These are phyloP conservation scores for Pleurotus citrinopileatus DNA, from an alignment of 768 basidiomycete species.

Conservation along the genomic window DNA sequence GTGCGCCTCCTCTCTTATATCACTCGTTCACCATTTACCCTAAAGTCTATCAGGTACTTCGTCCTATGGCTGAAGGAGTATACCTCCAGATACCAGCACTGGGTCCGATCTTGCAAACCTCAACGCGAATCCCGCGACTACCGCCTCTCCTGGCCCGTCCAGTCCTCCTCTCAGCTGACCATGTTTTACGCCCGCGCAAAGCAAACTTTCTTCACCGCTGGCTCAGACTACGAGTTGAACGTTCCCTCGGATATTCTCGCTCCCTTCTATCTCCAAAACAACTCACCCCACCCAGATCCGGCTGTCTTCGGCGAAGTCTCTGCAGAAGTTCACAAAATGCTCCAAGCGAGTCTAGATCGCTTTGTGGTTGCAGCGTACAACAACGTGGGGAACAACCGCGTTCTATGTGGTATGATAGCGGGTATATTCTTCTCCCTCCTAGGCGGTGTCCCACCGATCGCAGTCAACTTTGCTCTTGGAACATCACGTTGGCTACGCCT, in stretches of 20 bases:
- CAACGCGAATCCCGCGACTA: conserved; percentile 29
- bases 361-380: conserved; percentile 70
- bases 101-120: conserved; percentile 33
- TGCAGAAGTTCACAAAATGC: conserved; percentile 52
- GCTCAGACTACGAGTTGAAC: conserved; percentile 68
- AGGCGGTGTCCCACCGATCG: conserved; percentile 47
- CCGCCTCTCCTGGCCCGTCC: conserved; percentile 34
- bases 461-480: conserved; percentile 42
- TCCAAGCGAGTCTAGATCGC: conserved; percentile 60
- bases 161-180: conserved; percentile 53
- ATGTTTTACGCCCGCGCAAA: conserved; percentile 80
- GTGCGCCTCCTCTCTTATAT: conserved; percentile 30
- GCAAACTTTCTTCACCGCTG: conserved; percentile 76
- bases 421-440: conserved; percentile 49
- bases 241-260: conserved; percentile 65
- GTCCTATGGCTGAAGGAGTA: conserved; percentile 82
- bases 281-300: conserved; percentile 60
- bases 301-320: conserved; percentile 59
- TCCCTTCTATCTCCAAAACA: conserved; percentile 46
- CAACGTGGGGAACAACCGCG: conserved; percentile 69
- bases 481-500: conserved; percentile 57
- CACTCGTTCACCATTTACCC: conserved; percentile 12
- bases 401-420: conserved; percentile 65
- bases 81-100: conserved; percentile 44
- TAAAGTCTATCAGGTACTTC: conserved; percentile 52